These are phyloP conservation scores for Tetrahymena borealis DNA, from an alignment of 73 alveolate genomes.

Conservation along the genomic window DNA sequence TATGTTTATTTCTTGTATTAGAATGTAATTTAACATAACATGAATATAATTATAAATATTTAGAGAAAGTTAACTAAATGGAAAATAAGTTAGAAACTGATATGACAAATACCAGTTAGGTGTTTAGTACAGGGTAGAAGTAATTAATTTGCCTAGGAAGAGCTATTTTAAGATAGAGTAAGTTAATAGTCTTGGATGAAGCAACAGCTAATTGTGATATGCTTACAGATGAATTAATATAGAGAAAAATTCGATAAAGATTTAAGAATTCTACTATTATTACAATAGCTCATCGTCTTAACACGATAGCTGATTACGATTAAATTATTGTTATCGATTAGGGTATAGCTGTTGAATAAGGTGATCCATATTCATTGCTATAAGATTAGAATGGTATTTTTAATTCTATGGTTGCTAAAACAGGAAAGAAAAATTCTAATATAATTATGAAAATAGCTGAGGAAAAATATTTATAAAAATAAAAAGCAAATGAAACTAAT, in stretches of 20 bases:
- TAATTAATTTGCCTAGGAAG: conserved; percentile 88
- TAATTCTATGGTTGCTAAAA: conserved; percentile 1
- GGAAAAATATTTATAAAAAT: background rate
- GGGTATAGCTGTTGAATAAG: conserved; percentile 71
- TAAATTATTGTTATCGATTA: conserved; percentile 57
- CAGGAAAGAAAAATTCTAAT: conserved; percentile 8
- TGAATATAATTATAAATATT: background rate
- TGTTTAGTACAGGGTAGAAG: conserved; percentile 82
- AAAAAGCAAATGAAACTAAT: background rate
- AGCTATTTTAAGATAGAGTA: conserved; percentile 72
- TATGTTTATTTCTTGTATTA: too few species aligned
- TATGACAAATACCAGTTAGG: background rate
- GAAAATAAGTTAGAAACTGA: conserved; percentile 15
- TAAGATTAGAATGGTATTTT: conserved; percentile 6
- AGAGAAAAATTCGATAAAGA: conserved; percentile 64
- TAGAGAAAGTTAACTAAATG: background rate
- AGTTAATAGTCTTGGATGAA: conserved; percentile 88
- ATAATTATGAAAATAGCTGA: conserved; percentile 19
- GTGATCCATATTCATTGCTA: conserved; percentile 59
- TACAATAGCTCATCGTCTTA: conserved; percentile 88
- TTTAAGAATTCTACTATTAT: conserved; percentile 72
- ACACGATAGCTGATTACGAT: conserved; percentile 74
- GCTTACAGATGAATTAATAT: conserved; percentile 73
- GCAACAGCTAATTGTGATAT: conserved; percentile 93
- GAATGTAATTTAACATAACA: too few species aligned